Evolutionary conservation across 2,329 filamentous ascomycete genomes (phyloP).

Genomic region (Volutella citrinella): DNA sequence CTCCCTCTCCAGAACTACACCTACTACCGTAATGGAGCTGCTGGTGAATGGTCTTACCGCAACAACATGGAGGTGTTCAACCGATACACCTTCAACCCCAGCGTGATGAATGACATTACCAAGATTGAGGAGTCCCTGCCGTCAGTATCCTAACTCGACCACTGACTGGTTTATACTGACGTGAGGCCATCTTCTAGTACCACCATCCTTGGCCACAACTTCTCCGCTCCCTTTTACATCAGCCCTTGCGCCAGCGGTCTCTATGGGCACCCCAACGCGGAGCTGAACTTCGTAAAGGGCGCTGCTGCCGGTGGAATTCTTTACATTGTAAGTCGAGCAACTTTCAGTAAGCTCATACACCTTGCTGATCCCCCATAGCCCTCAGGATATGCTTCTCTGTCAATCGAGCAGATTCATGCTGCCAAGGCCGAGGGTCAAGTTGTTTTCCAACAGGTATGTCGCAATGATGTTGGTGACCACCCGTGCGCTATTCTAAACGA

Average conservation of each 20-base stretch:
- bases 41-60: constrained; percentile 50
- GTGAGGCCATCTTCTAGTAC: constrained; percentile 18
- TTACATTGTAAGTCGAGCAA: constrained; percentile 40
- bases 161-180: neutral
- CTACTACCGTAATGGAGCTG: constrained; percentile 42
- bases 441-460: constrained; percentile 31
- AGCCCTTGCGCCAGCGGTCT: constrained; percentile 41
- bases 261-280: constrained; percentile 41
- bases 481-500: neutral
- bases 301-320: constrained; percentile 43
- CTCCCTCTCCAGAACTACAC: constrained; percentile 44
- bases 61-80: constrained; percentile 53
- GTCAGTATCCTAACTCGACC: neutral
- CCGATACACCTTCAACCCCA: constrained; percentile 43
- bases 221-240: constrained; percentile 50
- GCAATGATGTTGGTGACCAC: neutral
- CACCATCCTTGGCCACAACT: constrained; percentile 48
- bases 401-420: constrained; percentile 32
- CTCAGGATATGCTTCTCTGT: constrained; percentile 22
- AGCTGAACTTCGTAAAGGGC: constrained; percentile 45
- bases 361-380: constrained; percentile 7
- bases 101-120: constrained; percentile 44
- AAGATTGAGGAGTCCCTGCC: constrained; percentile 32
- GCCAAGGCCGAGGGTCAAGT: constrained; percentile 31
- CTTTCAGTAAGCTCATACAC: neutral